Evolutionary conservation across 331 rosid genomes (phyloP).

Genomic region (Arachis monticola): DNA sequence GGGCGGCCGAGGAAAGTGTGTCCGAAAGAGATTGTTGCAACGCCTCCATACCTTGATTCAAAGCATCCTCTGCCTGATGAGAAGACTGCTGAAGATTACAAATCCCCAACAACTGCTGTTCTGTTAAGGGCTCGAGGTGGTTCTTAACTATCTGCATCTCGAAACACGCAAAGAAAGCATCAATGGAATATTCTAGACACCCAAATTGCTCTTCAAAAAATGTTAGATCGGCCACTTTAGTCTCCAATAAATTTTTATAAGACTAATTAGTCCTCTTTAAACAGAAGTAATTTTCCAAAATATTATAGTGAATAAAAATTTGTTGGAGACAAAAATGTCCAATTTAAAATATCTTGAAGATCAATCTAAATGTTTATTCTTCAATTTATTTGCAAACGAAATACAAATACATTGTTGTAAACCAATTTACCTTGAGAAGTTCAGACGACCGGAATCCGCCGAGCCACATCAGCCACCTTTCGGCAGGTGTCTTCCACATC

Average conservation of each 20-base stretch:
- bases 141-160: conserved; percentile 60
- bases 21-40: conserved; percentile 69
- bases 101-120: conserved; percentile 66
- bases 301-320: too few species aligned
- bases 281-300: too few species aligned
- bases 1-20: conserved; percentile 55
- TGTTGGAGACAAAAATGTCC: too few species aligned
- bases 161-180: not conserved
- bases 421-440: conserved; percentile 62
- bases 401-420: not conserved
- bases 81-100: conserved; percentile 67
- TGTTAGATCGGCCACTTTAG: too few species aligned
- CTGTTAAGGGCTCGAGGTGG: conserved; percentile 82
- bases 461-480: conserved; percentile 76
- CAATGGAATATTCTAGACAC: not conserved
- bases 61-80: conserved; percentile 74
- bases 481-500: conserved; percentile 76
- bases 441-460: conserved; percentile 83
- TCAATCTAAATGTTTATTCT: too few species aligned
- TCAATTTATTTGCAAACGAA: not conserved
- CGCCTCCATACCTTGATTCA: conserved; percentile 70
- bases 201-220: too few species aligned
- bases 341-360: too few species aligned
- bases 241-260: too few species aligned
- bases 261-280: too few species aligned